Base-by-base conservation (phyloP, 192 early-diverging fungal species). In the Coemansia sp. region DNA sequence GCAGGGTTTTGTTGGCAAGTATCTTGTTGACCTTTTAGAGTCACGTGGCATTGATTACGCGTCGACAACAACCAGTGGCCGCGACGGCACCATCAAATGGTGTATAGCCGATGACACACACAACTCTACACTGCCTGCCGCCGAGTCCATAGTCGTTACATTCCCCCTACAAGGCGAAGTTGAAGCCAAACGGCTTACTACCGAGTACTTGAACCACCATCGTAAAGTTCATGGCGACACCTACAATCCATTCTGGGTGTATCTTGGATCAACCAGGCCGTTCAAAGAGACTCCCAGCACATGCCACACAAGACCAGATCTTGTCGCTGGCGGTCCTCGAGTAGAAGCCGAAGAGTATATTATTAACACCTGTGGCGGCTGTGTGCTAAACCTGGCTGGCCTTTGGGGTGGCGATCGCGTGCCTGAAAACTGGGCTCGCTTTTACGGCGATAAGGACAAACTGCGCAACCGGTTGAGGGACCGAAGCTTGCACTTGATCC, bases 401-500 rank as follows among this genome's bases (percentile, higher is more conserved):
- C 69, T 84, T 46, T 84, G 82, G 82, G 82, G 82, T 57, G 78
- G 82, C 61, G 72, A 68, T 27, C 74, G 82, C 5, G 62, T 57
- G 12, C 82, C 82, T 0, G 44, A 69, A 12, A 62, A 69, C 11
- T 84, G 82, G 82, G 66, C 69, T 8, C 74, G 78, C 27, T 77
- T 79, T 47, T 84, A 77, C 36, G 70, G 62, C 13, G 50, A 61
- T 24, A 69, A 71, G 20, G 74, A 80, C 15, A 62, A 68, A 46
- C 60, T 84, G 64, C 71, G 82, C 34, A 50, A 40, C 6, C 50
- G 78, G 4, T 64, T 84, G 22, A 44, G 55, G 36, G 70, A 76
- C 70, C 62, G 82, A n/a, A 77, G 78, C 47, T 29, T 84, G 53
- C 82, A 84, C 57, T 52, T 84, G 47, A 43, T 80, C 2, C 82